Evolutionary conservation across 2,329 filamentous ascomycete species (phyloP).

Genomic region (Periglandula ipomoeae): DNA sequence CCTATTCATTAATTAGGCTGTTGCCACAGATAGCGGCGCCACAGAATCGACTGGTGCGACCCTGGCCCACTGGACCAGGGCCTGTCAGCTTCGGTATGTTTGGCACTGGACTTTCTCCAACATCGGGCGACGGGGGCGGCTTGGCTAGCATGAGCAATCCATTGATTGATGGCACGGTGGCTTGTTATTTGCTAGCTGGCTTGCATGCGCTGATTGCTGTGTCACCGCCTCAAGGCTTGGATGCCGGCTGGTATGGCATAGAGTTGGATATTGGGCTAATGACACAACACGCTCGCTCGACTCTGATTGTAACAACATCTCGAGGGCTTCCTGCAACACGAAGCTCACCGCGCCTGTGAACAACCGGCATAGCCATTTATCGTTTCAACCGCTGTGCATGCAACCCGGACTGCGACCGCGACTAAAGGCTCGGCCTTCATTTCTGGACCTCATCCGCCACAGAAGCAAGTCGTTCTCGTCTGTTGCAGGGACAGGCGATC

Average conservation of each 20-base stretch:
- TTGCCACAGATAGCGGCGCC: too few relatives aligned
- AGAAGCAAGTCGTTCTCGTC: constrained; percentile 17
- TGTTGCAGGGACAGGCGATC: constrained; percentile 1
- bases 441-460: constrained; percentile 40
- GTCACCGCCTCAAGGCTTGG: not conserved
- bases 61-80: too few relatives aligned
- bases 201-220: not conserved
- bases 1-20: too few relatives aligned
- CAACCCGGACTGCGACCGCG: constrained; percentile 40
- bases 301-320: not conserved
- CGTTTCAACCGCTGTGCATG: constrained; percentile 28
- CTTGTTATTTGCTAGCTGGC: too few relatives aligned
- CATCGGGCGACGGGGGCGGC: too few relatives aligned
- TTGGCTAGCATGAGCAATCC: not conserved
- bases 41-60: too few relatives aligned
- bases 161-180: too few relatives aligned
- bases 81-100: too few relatives aligned
- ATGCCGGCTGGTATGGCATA: not conserved
- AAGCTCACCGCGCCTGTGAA: not conserved
- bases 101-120: too few relatives aligned
- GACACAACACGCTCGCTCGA: not conserved
- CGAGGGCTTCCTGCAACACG: not conserved
- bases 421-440: constrained; percentile 42
- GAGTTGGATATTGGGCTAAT: not conserved
- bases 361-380: not conserved